These are phyloP conservation scores for Blakeslea trispora DNA, from an alignment of 371 early-diverging fungal species.

Conservation along the genomic window DNA sequence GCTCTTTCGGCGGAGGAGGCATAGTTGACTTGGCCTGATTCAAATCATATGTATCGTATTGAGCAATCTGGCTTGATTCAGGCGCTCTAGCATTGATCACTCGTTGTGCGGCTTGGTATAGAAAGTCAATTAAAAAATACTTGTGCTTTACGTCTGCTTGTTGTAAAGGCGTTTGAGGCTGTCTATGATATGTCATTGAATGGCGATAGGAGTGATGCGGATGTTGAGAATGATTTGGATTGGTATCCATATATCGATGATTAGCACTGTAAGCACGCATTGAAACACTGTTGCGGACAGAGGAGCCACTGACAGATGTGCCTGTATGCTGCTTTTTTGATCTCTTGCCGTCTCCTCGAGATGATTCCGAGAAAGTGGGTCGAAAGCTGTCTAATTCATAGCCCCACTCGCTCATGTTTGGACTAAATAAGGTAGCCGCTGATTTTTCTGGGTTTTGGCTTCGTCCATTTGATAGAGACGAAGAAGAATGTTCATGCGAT, in stretches of 20 bases:
- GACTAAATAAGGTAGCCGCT: not conserved
- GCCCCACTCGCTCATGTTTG: slow-evolving; percentile 20
- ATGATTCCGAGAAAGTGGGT: slow-evolving; percentile 18
- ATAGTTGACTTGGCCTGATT: not conserved
- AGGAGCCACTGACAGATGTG: slow-evolving; percentile 29
- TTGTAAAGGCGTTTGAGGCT: slow-evolving; percentile 1
- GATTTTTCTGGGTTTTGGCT: slow-evolving; percentile 19
- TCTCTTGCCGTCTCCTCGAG: slow-evolving; percentile 9
- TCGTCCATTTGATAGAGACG: not conserved
- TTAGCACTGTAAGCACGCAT: slow-evolving; percentile 20
- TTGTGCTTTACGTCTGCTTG: slow-evolving; percentile 11
- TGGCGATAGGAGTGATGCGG: slow-evolving; percentile 2
- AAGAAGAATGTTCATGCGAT: not conserved
- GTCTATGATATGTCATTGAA: too few relatives aligned
- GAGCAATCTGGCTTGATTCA: slow-evolving; percentile 22
- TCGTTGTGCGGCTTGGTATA: slow-evolving; percentile 34
- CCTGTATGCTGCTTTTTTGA: slow-evolving; percentile 1
- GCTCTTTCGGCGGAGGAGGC: not conserved
- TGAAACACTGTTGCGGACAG: slow-evolving; percentile 24
- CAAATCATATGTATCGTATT: slow-evolving; percentile 16
- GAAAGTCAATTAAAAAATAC: slow-evolving; percentile 16
- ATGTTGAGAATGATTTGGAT: not conserved
- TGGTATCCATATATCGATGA: slow-evolving; percentile 23
- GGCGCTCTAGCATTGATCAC: slow-evolving; percentile 40
- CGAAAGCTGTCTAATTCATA: slow-evolving; percentile 17